Conservation (phyloP, 768 basidiomycete genomes). For the Russula olivacea region DNA sequence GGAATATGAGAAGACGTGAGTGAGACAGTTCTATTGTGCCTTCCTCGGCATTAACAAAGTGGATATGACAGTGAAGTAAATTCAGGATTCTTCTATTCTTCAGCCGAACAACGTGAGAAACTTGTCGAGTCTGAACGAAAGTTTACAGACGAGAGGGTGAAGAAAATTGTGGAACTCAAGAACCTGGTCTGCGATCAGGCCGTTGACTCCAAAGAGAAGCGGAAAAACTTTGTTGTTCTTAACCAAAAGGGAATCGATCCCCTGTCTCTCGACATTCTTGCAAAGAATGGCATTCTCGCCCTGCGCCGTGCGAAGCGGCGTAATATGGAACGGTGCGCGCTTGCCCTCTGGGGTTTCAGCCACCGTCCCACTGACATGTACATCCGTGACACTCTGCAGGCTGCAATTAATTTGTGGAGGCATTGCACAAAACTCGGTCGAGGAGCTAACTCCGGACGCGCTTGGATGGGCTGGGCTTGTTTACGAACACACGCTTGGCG, state of each 20-base stretch:
- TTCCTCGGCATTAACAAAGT: slow-evolving; percentile 15
- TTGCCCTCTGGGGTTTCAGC: slow-evolving; percentile 10
- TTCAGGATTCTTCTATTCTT: slow-evolving; percentile 98
- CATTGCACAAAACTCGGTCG: slow-evolving; percentile 94
- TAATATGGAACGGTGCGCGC: slow-evolving; percentile 90
- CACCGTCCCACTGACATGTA: slow-evolving; percentile 2
- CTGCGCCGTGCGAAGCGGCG: slow-evolving; percentile 93
- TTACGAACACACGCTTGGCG: slow-evolving; percentile 97
- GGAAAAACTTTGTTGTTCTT: slow-evolving; percentile 86
- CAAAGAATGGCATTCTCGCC: slow-evolving; percentile 94
- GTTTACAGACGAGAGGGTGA: slow-evolving; percentile 90
- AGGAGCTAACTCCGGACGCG: slow-evolving; percentile 85
- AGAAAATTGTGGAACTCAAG: slow-evolving; percentile 95
- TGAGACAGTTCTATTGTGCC: slow-evolving; percentile 23
- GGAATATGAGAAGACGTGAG: slow-evolving; percentile 99
- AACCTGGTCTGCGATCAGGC: slow-evolving; percentile 93
- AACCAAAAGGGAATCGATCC: slow-evolving; percentile 99
- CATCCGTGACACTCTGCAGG: slow-evolving; percentile 36
- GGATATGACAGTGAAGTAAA: slow-evolving; percentile 80
- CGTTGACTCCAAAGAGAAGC: slow-evolving; percentile 73
- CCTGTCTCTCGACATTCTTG: slow-evolving; percentile 88
- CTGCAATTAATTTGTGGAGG: slow-evolving; percentile 94
- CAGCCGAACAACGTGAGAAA: slow-evolving; percentile 96
- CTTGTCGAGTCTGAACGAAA: slow-evolving; percentile 94
- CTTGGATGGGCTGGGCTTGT: slow-evolving; percentile 98